Base-by-base conservation (phyloP, 345 rosid species). In the Psidium friedrichsthalianum region DNA sequence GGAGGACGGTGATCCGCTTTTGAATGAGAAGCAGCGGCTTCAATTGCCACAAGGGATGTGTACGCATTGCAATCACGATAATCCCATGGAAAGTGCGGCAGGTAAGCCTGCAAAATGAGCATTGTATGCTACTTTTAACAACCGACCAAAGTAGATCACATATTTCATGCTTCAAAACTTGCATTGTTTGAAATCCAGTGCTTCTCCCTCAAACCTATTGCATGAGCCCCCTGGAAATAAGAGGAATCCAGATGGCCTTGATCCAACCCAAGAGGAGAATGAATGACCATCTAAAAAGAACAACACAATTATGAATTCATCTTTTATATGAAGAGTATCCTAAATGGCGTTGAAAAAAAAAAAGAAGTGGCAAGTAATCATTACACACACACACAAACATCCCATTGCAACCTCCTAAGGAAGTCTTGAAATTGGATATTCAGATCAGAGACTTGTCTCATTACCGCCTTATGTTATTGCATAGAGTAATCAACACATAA, bases 251-350 rank as follows among this genome's bases (percentile, higher is more conserved):
- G 87, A 95, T 93, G 83, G 94, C 93, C 91, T 86, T 93, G 32
- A 89, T 90, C 98, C 99, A 96, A 92, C 94, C 93, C 83, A 96
- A 88, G 80, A 98, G 99, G 81, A 95, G 91, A 87, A 95, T 88
- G 47, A 96, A 29, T 58, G 99, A 94, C 98, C 99, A 94, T 88
- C 98, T 96, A 86, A 86, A 59, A 61, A 4, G 42, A 20, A 83
- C 47, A 21, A 22, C 5, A 25, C 13, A 83, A 25, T 54, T 29
- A 16, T 25, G 51, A 55, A 42, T 56, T 56, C 64, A 83, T 83
- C 18, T 21, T 51, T 44, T 8, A 82, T 32, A n/a, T 5, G 83
- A n/a, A 51, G 56, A 32, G 56, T 47, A 16, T 6, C 51, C 56
- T 49, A 27, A n/a, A 51, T n/a, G 21, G 22, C 56, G 56, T 82